These are phyloP conservation scores for Pestalotiopsis sp. DNA, from an alignment of 2,329 filamentous ascomycete genomes.

Conservation along the genomic window DNA sequence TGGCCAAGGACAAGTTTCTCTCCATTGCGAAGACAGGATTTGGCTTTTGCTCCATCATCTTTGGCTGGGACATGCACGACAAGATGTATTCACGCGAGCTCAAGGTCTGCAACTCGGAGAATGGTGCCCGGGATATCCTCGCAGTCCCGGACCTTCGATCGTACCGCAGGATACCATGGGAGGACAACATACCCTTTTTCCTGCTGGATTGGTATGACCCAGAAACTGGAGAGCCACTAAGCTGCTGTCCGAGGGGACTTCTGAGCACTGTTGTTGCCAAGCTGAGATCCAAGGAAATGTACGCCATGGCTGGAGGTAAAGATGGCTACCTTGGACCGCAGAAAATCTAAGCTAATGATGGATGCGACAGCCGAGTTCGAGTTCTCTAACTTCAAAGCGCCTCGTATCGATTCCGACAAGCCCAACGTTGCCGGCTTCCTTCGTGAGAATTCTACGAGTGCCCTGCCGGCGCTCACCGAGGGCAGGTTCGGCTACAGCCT, in stretches of 20 bases:
- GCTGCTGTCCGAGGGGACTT: neutral
- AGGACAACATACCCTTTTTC: neutral
- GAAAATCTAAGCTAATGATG: neutral
- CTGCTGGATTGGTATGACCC: neutral
- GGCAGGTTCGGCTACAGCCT: neutral
- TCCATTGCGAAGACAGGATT: neutral
- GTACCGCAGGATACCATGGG: neutral
- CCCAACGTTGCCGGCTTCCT: neutral
- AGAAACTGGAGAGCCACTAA: neutral
- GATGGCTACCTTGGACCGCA: neutral
- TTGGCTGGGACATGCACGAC: slow-evolving; percentile 2
- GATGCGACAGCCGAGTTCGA: neutral
- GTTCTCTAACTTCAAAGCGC: neutral
- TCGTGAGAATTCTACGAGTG: neutral
- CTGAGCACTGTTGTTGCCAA: neutral
- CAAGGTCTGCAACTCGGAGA: neutral
- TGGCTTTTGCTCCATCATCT: neutral
- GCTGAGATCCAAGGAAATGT: neutral
- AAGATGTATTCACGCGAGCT: neutral
- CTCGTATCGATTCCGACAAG: neutral
- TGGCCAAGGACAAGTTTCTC: neutral
- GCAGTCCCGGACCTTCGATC: neutral
- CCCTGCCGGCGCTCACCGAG: neutral
- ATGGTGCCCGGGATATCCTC: neutral
- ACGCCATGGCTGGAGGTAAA: neutral